phyloP scores from a whole-genome alignment of 805 yeast genomes.

The Barnettozyma sucrosica region DNA sequence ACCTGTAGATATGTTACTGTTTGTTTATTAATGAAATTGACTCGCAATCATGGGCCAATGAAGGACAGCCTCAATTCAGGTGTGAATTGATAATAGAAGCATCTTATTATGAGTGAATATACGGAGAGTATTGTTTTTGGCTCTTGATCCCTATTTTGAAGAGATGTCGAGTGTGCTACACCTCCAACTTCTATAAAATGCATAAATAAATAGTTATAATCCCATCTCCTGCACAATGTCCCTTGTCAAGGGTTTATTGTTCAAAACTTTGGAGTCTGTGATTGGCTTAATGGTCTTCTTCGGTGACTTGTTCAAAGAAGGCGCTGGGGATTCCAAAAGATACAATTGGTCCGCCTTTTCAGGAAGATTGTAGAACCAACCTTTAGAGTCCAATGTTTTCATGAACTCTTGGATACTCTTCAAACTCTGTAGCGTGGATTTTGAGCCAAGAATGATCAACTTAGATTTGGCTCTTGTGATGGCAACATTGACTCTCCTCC shows the following conservation, averaged over 20 bases:
- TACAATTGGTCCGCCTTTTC: slow-evolving; percentile 20
- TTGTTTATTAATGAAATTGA: too few species aligned
- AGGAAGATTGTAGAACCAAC: slow-evolving; percentile 64
- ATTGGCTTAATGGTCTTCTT: slow-evolving; percentile 3
- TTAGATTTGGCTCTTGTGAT: slow-evolving; percentile 86
- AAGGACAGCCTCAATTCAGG: too few species aligned
- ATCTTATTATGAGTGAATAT: not conserved
- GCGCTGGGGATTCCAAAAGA: slow-evolving; percentile 1
- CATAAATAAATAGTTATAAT: slow-evolving; percentile 1
- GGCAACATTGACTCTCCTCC: slow-evolving; percentile 93
- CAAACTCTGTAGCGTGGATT: slow-evolving; percentile 47
- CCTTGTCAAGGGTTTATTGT: slow-evolving; percentile 12
- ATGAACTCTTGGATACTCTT: slow-evolving; percentile 55
- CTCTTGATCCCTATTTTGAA: not conserved
- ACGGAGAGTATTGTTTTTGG: not conserved
- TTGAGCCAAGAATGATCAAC: slow-evolving; percentile 78
- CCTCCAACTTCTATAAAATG: not conserved
- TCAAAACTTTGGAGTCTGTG: slow-evolving; percentile 13
- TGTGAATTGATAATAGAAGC: not conserved
- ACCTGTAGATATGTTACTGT: too few species aligned
- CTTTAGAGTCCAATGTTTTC: slow-evolving; percentile 44
- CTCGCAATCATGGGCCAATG: too few species aligned
- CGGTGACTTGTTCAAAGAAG: slow-evolving; percentile 1
- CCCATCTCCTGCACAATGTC: slow-evolving; percentile 21
- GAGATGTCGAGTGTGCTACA: not conserved